Percentiles rank a stretch among this genome's conserved stretches.
phyloP scores from a whole-genome alignment of 108 stramenopile species.

The Parietichytrium sp. region DNA sequence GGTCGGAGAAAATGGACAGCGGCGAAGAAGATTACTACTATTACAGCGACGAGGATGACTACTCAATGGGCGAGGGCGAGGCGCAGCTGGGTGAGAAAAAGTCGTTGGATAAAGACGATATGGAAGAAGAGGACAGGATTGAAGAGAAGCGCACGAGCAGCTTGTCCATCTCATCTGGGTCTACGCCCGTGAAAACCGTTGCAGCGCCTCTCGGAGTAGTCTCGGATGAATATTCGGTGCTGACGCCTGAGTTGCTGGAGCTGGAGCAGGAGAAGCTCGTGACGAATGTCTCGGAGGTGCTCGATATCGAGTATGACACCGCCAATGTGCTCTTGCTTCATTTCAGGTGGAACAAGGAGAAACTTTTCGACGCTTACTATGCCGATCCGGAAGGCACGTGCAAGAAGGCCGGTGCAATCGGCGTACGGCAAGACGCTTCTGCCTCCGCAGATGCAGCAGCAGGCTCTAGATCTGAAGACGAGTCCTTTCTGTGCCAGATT shows the following conservation, averaged over 20 bases:
- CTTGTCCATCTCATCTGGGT: too few relatives aligned
- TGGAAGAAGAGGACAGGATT: background rate
- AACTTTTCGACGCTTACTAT: constrained; percentile 77
- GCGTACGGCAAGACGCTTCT: constrained; percentile 35
- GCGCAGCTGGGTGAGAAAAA: background rate
- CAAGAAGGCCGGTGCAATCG: constrained; percentile 71
- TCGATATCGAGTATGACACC: constrained; percentile 72
- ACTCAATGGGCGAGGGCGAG: constrained; percentile 41
- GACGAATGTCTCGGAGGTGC: constrained; percentile 73
- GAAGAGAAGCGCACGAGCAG: background rate
- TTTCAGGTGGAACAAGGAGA: constrained; percentile 86
- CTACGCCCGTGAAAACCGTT: too few relatives aligned
- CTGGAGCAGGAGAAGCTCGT: constrained; percentile 61
- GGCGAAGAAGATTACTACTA: constrained; percentile 56
- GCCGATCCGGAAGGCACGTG: constrained; percentile 66
- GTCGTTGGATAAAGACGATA: constrained; percentile 19
- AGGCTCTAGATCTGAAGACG: constrained; percentile 67
- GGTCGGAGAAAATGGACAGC: constrained; percentile 43
- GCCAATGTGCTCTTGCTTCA: constrained; percentile 81
- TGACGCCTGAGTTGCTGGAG: constrained; percentile 46
- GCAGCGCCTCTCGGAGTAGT: constrained; percentile 47
- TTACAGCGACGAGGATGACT: constrained; percentile 57
- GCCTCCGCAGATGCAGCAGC: constrained; percentile 32
- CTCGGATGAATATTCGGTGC: constrained; percentile 47
- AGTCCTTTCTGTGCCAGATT: constrained; percentile 65